phyloP scores from a whole-genome alignment of 805 yeast genomes.

The Starmerella etchellsii region DNA sequence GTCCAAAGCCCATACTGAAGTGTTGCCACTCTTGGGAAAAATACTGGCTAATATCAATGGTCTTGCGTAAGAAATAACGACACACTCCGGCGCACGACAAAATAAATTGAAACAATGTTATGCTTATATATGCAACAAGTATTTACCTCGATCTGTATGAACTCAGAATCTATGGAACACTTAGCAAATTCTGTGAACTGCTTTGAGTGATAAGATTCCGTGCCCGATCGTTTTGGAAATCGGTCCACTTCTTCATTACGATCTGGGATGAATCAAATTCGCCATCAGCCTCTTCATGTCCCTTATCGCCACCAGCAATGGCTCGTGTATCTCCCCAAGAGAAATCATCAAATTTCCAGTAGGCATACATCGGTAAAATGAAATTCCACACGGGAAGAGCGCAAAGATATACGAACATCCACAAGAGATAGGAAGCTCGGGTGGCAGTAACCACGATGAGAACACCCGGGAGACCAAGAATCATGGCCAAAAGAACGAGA shows the following conservation, averaged over 20 bases:
- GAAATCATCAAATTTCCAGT: slow-evolving; percentile 92
- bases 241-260: slow-evolving; percentile 88
- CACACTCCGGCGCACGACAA: too few relatives aligned
- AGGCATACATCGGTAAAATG: slow-evolving; percentile 72
- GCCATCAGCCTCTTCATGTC: slow-evolving; percentile 61
- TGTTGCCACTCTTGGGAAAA: slow-evolving; percentile 4
- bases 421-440: slow-evolving; percentile 53
- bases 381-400: slow-evolving; percentile 94
- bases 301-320: slow-evolving; percentile 55
- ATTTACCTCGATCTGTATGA: too few relatives aligned
- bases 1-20: slow-evolving; percentile 9
- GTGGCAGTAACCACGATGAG: slow-evolving; percentile 73
- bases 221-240: slow-evolving; percentile 66
- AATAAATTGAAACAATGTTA: too few relatives aligned
- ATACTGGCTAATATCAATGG: slow-evolving; percentile 2
- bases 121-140: too few relatives aligned
- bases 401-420: slow-evolving; percentile 64
- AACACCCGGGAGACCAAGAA: slow-evolving; percentile 76
- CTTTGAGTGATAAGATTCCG: slow-evolving; percentile 2
- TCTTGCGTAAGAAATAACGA: too few relatives aligned
- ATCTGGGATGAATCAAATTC: slow-evolving; percentile 85
- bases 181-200: too few relatives aligned
- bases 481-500: slow-evolving; percentile 57
- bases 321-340: slow-evolving; percentile 93
- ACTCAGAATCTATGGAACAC: too few relatives aligned